Evolutionary conservation across 805 yeast species (phyloP).

Genomic region (Candida arabinofermentans): DNA sequence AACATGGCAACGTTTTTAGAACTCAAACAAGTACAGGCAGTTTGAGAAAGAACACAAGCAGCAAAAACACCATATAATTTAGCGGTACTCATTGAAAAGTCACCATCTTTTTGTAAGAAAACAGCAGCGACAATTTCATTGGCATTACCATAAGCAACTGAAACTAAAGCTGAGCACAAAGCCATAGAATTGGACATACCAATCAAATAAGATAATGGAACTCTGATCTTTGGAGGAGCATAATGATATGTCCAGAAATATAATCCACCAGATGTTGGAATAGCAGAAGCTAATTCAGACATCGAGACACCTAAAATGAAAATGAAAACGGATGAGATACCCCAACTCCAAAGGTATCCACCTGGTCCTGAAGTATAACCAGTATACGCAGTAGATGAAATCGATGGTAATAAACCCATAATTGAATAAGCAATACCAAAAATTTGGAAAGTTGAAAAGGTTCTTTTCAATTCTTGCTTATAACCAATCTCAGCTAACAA

Average conservation of each 20-base stretch:
- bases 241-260: slow-evolving; percentile 66
- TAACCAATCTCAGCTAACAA: slow-evolving; percentile 59
- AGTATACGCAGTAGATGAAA: slow-evolving; percentile 49
- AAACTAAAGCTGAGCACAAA: slow-evolving; percentile 59
- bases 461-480: slow-evolving; percentile 61
- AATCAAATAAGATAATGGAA: slow-evolving; percentile 55
- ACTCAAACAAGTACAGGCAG: slow-evolving; percentile 49
- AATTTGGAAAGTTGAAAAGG: slow-evolving; percentile 57
- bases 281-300: slow-evolving; percentile 63
- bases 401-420: slow-evolving; percentile 67
- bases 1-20: slow-evolving; percentile 53
- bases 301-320: slow-evolving; percentile 56
- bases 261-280: slow-evolving; percentile 75
- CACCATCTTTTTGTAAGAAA: slow-evolving; percentile 45
- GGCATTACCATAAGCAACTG: slow-evolving; percentile 70
- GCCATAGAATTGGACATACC: slow-evolving; percentile 70
- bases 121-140: slow-evolving; percentile 57
- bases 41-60: slow-evolving; percentile 53
- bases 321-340: slow-evolving; percentile 52
- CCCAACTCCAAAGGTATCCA: slow-evolving; percentile 73
- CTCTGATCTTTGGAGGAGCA: slow-evolving; percentile 50
- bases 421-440: slow-evolving; percentile 71
- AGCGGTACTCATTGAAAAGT: slow-evolving; percentile 48
- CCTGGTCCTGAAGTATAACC: slow-evolving; percentile 56
- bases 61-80: slow-evolving; percentile 63